These are phyloP conservation scores for Microcyclospora tardicrescens DNA, from an alignment of 2,329 filamentous ascomycete species.

Conservation along the genomic window DNA sequence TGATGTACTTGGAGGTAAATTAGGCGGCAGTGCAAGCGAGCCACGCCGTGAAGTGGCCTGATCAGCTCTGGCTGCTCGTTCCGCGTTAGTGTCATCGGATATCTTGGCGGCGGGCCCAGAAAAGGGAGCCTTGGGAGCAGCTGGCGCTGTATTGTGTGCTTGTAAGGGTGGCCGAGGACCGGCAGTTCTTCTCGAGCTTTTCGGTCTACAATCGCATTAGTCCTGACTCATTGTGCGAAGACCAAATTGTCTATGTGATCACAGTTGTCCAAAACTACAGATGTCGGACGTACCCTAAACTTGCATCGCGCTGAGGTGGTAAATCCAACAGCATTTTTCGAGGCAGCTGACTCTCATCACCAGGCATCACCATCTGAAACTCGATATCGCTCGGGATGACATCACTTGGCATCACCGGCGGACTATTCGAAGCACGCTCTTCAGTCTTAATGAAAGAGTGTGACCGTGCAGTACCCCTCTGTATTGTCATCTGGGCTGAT, in stretches of 20 bases:
- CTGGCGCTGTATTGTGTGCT: too few relatives aligned
- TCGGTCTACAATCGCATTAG: not conserved
- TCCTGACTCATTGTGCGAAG: too few relatives aligned
- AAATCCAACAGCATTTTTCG: constrained; percentile 13
- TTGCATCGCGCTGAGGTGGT: constrained; percentile 6
- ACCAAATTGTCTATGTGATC: too few relatives aligned
- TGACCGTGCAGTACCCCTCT: constrained; percentile 1
- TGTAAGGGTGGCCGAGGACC: constrained; percentile 6
- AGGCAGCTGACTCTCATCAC: constrained; percentile 14
- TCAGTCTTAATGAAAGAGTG: constrained; percentile 17
- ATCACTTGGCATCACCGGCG: constrained; percentile 4
- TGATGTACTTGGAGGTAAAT: constrained; percentile 6
- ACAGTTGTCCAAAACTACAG: too few relatives aligned
- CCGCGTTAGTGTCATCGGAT: too few relatives aligned
- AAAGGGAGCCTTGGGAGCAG: too few relatives aligned
- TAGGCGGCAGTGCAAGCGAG: constrained; percentile 23
- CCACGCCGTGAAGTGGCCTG: constrained; percentile 14
- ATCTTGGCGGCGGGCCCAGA: too few relatives aligned
- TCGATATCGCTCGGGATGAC: constrained; percentile 7
- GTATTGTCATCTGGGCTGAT: constrained; percentile 20
- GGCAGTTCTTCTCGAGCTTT: not conserved
- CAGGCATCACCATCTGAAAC: constrained; percentile 10
- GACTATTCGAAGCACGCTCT: constrained; percentile 3
- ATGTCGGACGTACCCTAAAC: constrained; percentile 16
- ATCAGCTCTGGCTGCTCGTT: not conserved